A percentile compares a stretch with the other conserved stretches of the same genome.
These are phyloP conservation scores for Periconia sp. DNA, from an alignment of 2,329 filamentous ascomycete genomes.

Conservation along the genomic window DNA sequence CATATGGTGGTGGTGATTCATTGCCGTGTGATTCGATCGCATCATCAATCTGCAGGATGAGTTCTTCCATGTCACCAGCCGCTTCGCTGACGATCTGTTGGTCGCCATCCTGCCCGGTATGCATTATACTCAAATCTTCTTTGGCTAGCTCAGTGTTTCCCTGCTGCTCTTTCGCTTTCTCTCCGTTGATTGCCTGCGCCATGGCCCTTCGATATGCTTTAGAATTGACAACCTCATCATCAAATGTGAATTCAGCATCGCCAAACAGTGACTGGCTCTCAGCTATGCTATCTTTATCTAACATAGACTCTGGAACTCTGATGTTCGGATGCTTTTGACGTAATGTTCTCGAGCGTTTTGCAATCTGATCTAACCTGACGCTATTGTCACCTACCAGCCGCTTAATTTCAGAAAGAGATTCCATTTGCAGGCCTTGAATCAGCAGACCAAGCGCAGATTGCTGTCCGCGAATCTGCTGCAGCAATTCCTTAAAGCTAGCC, in stretches of 20 bases:
- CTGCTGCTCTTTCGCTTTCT: neutral
- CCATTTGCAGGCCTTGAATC: constrained; percentile 43
- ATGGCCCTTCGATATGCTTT: constrained; percentile 39
- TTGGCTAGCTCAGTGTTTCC: constrained; percentile 11
- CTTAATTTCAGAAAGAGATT: constrained; percentile 40
- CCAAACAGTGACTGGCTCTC: constrained; percentile 26
- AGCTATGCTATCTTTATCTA: constrained; percentile 15
- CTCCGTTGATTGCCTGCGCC: constrained; percentile 13
- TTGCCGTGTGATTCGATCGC: constrained; percentile 4
- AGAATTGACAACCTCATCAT: constrained; percentile 40
- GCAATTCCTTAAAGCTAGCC: constrained; percentile 40
- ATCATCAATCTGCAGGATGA: neutral
- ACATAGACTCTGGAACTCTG: constrained; percentile 35
- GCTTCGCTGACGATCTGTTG: neutral
- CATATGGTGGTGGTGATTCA: neutral
- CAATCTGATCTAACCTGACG: constrained; percentile 30
- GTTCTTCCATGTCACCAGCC: neutral
- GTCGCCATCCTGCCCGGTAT: neutral
- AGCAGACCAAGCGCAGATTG: constrained; percentile 39
- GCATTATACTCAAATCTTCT: constrained; percentile 11
- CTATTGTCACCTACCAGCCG: constrained; percentile 37
- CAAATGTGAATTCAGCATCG: constrained; percentile 37
- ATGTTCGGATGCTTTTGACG: constrained; percentile 34
- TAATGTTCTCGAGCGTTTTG: constrained; percentile 31
- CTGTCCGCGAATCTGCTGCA: constrained; percentile 42